Evolutionary conservation across 2,329 filamentous ascomycete species (phyloP), one percentile per base, ranked within the genome.

Genomic region (Scytalidium sp.): DNA sequence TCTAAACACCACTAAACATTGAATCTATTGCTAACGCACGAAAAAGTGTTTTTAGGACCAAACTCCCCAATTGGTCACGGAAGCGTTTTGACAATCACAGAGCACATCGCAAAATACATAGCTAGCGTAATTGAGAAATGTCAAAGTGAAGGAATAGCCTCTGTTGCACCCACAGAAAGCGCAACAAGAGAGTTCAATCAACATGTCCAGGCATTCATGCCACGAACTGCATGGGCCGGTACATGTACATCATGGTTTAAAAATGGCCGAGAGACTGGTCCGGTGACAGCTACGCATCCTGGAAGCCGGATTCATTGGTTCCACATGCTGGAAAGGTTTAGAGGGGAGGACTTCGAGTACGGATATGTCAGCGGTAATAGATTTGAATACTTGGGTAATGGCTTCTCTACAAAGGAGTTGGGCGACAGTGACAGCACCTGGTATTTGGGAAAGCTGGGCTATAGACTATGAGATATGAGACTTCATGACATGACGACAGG

Each of bases 41-140:
- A 17, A 6, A 47, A 11, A 60, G 56, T 60, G 50, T 60, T 62
- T 17, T 56, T 64, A 32, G 63, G 64, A 1, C 65, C 65, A 2
- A 67, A 66, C 23, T 57, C 54, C 2, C 59, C 59, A 3, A 53
- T 66, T 44, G 63, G 60, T 5, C 62, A 66, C 36, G 65, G 64
- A 23, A 60, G 55, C 19, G 53, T 65, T 19, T 51, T 64, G 15
- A 58, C 62, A n/a, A 71, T 70, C 3, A 72, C 75, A 48, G 73
- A 78, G 4, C 64, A 69, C 3, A 71, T 76, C 39, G 60, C 69
- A 8, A 75, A 78, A 53, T 79, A 79, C 56, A 64, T 76, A 40
- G 62, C 74, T n/a, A 67, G 70, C 53, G 70, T 78, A 10, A 76
- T 75, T 56, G 58, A 64, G 1, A 71, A 72, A 36, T 74, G 70